Evolutionary conservation across 176 grass and related monocot species (phyloP), one percentile per base, ranked within the genome.

Genomic region (Phyllostachys edulis): DNA sequence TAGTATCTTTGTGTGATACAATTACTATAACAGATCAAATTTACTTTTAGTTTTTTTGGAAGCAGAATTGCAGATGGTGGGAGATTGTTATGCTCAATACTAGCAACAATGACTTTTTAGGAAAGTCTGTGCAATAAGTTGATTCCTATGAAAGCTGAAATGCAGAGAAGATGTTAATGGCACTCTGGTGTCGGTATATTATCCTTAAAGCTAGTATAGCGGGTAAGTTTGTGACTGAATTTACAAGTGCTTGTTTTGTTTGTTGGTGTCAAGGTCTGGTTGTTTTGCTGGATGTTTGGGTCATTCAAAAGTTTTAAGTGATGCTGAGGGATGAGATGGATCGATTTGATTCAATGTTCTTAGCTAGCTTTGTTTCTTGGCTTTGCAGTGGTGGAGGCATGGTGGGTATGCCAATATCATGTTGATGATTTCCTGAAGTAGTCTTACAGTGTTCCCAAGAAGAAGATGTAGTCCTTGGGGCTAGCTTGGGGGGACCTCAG

Each of bases 401-500:
- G 32, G 32, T 34, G 32, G 32, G 32, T 34, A 2, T 34, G 32
- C 32, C 32, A 34, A 34, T 34, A 34, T 34, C 32, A 34, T 2
- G 32, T 2, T 34, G 32, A 34, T 34, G 32, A 2, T 34, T 34
- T 34, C 32, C 32, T 34, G 32, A 34, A 34, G 32, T 34, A 34
- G 32, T 34, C 32, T 34, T 2, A 34, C 32, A 34, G 32, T 34
- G 32, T 34, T 2, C 32, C 32, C 32, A 34, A 34, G 44, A 45
- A 45, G 46, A 49, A 49, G 12, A 49, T 49, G 46, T 14, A 14
- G 17, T 34, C 32, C 32, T 2, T 54, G 80, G 78, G 51, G 83
- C 82, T 32, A 87, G 76, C n/a, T 69, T 89, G 83, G 44, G 82
- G 32, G 32, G 32, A 34, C 32, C 32, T 34, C 32, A 2, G 32